Percentiles rank a stretch among this genome's conserved stretches.
These are phyloP conservation scores for Spathaspora passalidarum DNA, from an alignment of 805 yeast genomes.

Conservation along the genomic window DNA sequence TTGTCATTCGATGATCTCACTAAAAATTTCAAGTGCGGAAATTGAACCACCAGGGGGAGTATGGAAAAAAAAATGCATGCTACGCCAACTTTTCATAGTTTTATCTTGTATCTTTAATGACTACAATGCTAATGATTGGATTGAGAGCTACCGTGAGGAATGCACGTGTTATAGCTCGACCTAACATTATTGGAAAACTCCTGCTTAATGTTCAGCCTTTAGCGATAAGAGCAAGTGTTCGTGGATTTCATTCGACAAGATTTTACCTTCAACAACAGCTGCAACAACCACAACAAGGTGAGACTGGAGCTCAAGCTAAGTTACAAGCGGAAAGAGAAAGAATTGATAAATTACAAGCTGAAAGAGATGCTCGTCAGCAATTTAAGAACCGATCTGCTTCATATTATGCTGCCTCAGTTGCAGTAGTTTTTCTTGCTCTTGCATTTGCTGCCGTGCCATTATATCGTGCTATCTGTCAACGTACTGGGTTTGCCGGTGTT, in stretches of 20 bases:
- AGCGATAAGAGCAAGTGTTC: not conserved
- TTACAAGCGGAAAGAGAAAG: conserved; percentile 2
- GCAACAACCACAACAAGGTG: not conserved
- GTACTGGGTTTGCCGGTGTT: conserved; percentile 95
- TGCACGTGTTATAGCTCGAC: not conserved
- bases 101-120: not conserved
- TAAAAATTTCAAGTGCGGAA: not conserved
- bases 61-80: not conserved
- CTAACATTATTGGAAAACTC: not conserved
- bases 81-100: not conserved
- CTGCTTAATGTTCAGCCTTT: not conserved
- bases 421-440: conserved; percentile 67
- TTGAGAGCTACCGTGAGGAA: not conserved
- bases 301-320: not conserved
- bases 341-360: conserved; percentile 16
- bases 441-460: conserved; percentile 91
- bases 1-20: not conserved
- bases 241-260: not conserved
- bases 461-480: conserved; percentile 85
- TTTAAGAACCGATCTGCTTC: conserved; percentile 53
- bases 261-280: not conserved
- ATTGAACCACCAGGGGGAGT: not conserved
- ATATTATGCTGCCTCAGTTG: conserved; percentile 66
- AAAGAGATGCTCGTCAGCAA: conserved; percentile 26
- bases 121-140: not conserved